Base-by-base conservation (phyloP, 2,329 filamentous ascomycete genomes). In the Trichocomaceae sp. region DNA sequence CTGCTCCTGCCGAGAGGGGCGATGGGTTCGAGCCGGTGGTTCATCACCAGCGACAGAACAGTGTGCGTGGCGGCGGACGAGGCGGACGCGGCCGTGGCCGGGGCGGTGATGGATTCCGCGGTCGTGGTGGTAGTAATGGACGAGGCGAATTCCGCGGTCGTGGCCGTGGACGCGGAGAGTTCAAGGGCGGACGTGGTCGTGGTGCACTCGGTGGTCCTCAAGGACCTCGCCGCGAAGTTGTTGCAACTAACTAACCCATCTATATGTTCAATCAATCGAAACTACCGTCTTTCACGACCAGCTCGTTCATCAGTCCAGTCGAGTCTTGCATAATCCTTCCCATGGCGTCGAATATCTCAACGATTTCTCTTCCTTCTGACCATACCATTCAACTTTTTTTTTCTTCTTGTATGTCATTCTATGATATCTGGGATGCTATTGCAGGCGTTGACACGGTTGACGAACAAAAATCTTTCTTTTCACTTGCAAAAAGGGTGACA, bases 61-160 rank as follows among this genome's bases (percentile, higher is more conserved):
- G 68, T 51, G 66, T 66, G 52, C 47, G 53, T 22, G 63, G 67
- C 19, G 69, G 70, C 57, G 70, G 70, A 15, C 66, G 69, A 19
- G 69, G 69, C 54, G 68, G 69, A 50, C 68, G 69, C 33, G 66
- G 67, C 60, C 67, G 72, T 46, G 66, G 69, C 45, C 69, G 69
- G 45, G 67, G 68, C 19, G 61, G 68, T 22, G 61, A 60, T 37
- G 47, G 52, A 12, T 50, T 44, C 47, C 47, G 52, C 7, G 55
- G 55, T 15, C 51, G 51, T 29, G 65, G 68, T 48, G 55, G 55
- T 15, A 47, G 51, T 29, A 64, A 68, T 48, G 51, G 39, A 22
- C 39, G 39, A 42, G 67, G 69, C 33, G 69, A 69, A 5, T 67
- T 63, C 59, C 62, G 66, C 48, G 69, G 69, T 19, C 69, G 71